Evolutionary conservation across 495 filamentous ascomycete genomes (phyloP), one percentile per base, ranked within the genome.

Genomic region (Penicillium crystallinum): DNA sequence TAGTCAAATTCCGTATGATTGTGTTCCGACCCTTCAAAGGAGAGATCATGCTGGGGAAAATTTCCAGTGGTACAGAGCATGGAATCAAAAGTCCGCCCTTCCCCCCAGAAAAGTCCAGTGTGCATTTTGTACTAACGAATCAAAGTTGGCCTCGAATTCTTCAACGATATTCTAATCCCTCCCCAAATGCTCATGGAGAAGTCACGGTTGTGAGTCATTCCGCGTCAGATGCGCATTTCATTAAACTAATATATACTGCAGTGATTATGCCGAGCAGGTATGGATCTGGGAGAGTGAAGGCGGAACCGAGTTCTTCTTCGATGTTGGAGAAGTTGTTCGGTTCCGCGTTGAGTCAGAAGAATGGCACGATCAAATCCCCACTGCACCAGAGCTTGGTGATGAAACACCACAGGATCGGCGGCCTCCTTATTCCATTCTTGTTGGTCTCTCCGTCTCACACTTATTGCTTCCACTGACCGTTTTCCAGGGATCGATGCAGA

Each of bases 1-100:
- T 52, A 95, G 92, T 96, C 22, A 88, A 92, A 65, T 98, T 96
- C 68, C 85, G 88, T 19, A 71, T 97, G 58, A 76, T 96, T n/a
- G 89, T 97, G 8, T 97, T 97, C 67, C 81, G 93, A 23, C 93
- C 93, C 0, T 97, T 95, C 73, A 90, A 95, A 65, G 85, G 87
- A 18, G 95, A 98, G 65, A 88, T 95, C 41, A 73, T 97, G 53
- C 72, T 86, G 8, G 93, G 88, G 4, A 85, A 81, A 53, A 97
- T 97, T 56, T 81, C 78, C 34, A 81, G 81, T 42, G 81, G 84
- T n/a, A 82, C 79, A 4, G 69, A 78, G 14, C 71, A 81, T 11
- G 93, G 91, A 27, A 90, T 98, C 47, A 80, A 83, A 59, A 80
- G 88, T 91, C 72, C 45, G 80, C 64, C 8, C 55, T 40, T 17